phyloP scores from a whole-genome alignment of 768 basidiomycete species.

The Lactifluus subvellereus region DNA sequence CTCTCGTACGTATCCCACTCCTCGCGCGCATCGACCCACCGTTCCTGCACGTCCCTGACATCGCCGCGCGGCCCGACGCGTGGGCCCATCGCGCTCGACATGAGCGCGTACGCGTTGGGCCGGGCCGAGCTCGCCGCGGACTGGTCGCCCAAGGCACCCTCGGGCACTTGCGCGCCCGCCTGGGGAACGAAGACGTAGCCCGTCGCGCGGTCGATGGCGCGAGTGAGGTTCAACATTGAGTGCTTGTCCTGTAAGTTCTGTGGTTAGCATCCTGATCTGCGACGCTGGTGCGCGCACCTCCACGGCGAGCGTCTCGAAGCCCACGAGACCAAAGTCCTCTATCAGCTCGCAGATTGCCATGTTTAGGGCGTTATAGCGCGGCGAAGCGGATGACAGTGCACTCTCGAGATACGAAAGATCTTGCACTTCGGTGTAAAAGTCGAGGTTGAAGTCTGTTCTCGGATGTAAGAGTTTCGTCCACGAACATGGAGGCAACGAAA shows the following conservation, averaged over 20 bases:
- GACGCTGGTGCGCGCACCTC: conserved; percentile 51
- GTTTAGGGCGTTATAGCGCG: conserved; percentile 74
- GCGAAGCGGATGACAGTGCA: conserved; percentile 56
- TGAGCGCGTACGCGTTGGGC: conserved; percentile 62
- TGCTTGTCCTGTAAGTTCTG: conserved; percentile 69
- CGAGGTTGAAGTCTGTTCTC: conserved; percentile 83
- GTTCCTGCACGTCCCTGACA: conserved; percentile 80
- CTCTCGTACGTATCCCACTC: conserved; percentile 80
- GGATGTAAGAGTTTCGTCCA: not conserved
- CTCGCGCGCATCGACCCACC: conserved; percentile 86
- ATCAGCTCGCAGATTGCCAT: conserved; percentile 88
- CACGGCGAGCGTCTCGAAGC: conserved; percentile 95
- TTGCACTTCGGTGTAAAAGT: conserved; percentile 97
- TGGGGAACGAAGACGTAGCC: conserved; percentile 86
- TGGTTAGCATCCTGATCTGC: not conserved
- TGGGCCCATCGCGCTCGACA: conserved; percentile 57
- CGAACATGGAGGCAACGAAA: not conserved
- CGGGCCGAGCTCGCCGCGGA: conserved; percentile 38
- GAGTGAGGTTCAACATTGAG: conserved; percentile 87
- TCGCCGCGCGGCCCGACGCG: conserved; percentile 45
- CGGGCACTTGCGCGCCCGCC: conserved; percentile 29
- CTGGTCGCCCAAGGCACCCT: conserved; percentile 32
- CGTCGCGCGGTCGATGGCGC: conserved; percentile 82
- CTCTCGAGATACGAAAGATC: conserved; percentile 87
- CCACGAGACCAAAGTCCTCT: conserved; percentile 88